phyloP scores from a whole-genome alignment of 345 rosid genomes.

The Populus alba region DNA sequence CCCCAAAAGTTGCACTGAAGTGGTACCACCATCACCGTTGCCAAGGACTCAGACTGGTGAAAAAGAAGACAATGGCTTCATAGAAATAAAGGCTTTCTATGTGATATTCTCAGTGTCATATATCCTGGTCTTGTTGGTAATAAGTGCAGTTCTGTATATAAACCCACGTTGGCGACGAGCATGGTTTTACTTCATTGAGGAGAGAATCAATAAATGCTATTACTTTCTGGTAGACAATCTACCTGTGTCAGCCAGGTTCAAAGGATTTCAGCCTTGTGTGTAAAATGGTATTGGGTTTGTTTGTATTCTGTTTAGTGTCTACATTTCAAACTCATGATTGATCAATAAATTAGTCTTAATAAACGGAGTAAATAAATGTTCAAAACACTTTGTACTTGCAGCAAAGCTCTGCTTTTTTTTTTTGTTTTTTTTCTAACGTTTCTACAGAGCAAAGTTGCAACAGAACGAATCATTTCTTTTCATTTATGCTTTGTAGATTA shows the following conservation, averaged over 20 bases:
- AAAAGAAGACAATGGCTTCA: not conserved
- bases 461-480: no score
- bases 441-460: no score
- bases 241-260: not conserved
- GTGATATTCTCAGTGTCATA: not conserved
- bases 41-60: not conserved
- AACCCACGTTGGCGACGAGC: conserved; percentile 8
- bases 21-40: not conserved
- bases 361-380: no score
- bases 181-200: conserved; percentile 6
- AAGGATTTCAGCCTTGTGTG: not conserved
- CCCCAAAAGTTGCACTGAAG: not conserved
- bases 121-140: not conserved
- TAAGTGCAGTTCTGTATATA: not conserved
- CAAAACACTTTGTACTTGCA: no score
- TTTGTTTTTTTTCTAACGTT: no score
- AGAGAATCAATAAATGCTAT: not conserved
- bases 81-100: conserved; percentile 5
- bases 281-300: no score
- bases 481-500: no score
- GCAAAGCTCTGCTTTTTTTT: no score
- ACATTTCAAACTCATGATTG: no score
- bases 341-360: no score
- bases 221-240: conserved; percentile 12
- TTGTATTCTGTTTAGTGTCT: no score